Evolutionary conservation across 306 rosid species (phyloP).

Genomic region (Urtica urens): DNA sequence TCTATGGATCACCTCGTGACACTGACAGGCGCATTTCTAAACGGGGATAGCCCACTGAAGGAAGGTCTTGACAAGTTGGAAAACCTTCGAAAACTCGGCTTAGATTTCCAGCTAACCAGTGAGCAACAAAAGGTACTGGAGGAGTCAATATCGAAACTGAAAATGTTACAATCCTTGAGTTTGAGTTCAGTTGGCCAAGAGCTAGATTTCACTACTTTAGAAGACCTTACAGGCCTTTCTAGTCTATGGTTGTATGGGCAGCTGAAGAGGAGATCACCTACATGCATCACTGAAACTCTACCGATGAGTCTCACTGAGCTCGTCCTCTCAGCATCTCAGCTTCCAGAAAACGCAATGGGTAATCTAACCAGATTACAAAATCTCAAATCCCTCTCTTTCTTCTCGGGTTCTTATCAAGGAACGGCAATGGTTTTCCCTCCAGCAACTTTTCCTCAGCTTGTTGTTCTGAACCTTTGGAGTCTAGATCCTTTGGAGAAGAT

Average conservation of each 20-base stretch:
- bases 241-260: slow-evolving; percentile 3
- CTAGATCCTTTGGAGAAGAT: neutral
- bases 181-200: slow-evolving; percentile 5
- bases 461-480: slow-evolving; percentile 8
- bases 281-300: neutral
- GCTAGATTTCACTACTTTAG: neutral
- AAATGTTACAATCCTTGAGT: slow-evolving; percentile 1
- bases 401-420: slow-evolving; percentile 4
- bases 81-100: slow-evolving; percentile 12
- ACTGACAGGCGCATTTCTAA: slow-evolving; percentile 4
- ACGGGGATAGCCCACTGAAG: neutral
- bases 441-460: slow-evolving; percentile 6
- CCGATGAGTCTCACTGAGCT: slow-evolving; percentile 15
- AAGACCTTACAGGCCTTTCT: neutral
- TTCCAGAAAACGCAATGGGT: neutral
- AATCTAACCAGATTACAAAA: neutral
- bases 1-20: slow-evolving; percentile 6
- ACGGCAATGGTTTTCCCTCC: neutral
- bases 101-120: neutral
- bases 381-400: slow-evolving; percentile 7
- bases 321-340: slow-evolving; percentile 9
- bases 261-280: neutral
- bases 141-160: neutral
- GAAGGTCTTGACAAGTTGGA: slow-evolving; percentile 1
- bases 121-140: slow-evolving; percentile 4